Evolutionary conservation across 129 eudicot genomes (phyloP).

Genomic region (Ambrosia artemisiifolia): DNA sequence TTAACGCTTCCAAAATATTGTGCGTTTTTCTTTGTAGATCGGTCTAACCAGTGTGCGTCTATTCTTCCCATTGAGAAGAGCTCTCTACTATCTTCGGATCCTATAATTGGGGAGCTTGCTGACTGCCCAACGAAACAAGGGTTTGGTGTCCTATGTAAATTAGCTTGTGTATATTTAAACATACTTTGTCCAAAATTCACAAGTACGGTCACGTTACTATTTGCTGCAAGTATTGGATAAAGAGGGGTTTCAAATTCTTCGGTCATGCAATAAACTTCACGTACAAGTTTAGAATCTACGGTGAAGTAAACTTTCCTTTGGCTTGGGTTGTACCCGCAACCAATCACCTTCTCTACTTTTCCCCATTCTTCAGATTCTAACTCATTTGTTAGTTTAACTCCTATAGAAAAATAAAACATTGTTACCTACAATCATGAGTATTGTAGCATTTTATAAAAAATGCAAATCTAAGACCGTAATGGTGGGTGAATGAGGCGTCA

Average conservation of each 20-base stretch:
- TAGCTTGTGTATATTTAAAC: conserved; percentile 64
- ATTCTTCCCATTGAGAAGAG: conserved; percentile 94
- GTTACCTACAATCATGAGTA: neutral
- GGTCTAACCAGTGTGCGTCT: conserved; percentile 73
- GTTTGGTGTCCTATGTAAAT: conserved; percentile 73
- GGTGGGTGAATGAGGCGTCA: too few relatives aligned
- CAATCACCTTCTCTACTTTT: conserved; percentile 56
- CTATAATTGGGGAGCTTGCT: conserved; percentile 47
- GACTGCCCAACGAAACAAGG: conserved; percentile 79
- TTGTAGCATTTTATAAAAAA: neutral
- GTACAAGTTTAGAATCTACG: conserved; percentile 56
- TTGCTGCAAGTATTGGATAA: conserved; percentile 71
- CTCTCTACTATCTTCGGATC: conserved; percentile 79
- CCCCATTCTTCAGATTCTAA: conserved; percentile 60
- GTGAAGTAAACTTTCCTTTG: conserved; percentile 83
- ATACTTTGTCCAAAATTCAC: conserved; percentile 83
- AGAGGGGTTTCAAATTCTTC: conserved; percentile 77
- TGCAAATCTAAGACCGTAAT: neutral
- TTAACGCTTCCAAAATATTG: conserved; percentile 38
- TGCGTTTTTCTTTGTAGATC: conserved; percentile 48
- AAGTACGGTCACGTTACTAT: conserved; percentile 39
- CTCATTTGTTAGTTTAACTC: conserved; percentile 47
- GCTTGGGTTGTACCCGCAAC: conserved; percentile 86
- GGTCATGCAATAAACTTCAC: conserved; percentile 69
- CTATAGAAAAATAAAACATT: conserved; percentile 27